Base-by-base conservation (phyloP, 768 basidiomycete species). In the Pleurotus giganteus region DNA sequence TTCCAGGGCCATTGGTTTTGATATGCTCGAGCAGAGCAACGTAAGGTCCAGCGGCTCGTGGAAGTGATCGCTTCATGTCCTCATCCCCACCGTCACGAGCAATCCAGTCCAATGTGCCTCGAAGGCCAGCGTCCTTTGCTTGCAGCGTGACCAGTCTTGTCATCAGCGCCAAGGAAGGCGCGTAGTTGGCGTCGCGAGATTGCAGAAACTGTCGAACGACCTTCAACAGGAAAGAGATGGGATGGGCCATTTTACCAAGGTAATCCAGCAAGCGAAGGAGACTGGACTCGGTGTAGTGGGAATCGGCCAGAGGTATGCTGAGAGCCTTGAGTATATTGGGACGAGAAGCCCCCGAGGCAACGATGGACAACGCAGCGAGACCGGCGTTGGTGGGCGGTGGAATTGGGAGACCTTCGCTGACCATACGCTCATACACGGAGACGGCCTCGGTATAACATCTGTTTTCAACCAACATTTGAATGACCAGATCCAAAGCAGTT, bases 351-450 rank as follows among this genome's bases (percentile, higher is more conserved):
- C 56, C 41, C 1, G 66, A 55, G 15, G 64, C 23, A 8, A 64
- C 64, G 6, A 76, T 47, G 17, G 61, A 47, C 32, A 76, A 61
- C 0, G 73, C 72, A 11, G 72, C 53, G 60, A 83, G 71, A 47
- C 71, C 73, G 6, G 76, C 72, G 47, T 74, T 67, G 12, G 80
- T 69, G 12, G 69, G 52, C 5, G 67, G 55, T 12, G 73, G 61
- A 1, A 76, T 69, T 1, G 73, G 47, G 37, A 80, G 68, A 7
- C 74, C 73, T 15, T 74, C 70, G 1, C 66, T 61, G 17, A 63
- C 57, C 75, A 84, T 78, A 15, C 72, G 69, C 6, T 69, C 59
- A 59, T 79, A 74, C 9, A 82, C 63, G 2, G 63, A 56, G 15
- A 71, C 61, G 0, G 83, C 81, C 29, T 71, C 65, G 11, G 61